phyloP scores from a whole-genome alignment of 345 rosid genomes.

The Isatis tinctoria region DNA sequence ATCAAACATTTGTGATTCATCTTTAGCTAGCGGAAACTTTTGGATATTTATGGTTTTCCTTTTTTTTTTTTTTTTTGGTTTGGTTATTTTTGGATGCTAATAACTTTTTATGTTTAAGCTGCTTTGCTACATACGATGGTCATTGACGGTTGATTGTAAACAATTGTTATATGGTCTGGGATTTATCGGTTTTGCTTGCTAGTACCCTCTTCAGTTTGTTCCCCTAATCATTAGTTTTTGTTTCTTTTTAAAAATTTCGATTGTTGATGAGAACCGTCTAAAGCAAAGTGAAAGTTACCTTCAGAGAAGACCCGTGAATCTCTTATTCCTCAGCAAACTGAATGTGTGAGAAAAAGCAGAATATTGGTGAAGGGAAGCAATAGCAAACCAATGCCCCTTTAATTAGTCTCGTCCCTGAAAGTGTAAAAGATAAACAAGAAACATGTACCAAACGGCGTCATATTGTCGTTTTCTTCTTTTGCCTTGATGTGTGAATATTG shows the following conservation, averaged over 20 bases:
- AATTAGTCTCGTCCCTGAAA: background rate
- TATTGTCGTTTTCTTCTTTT: background rate
- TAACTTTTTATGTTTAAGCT: slow-evolving; percentile 17
- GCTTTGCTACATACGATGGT: slow-evolving; percentile 11
- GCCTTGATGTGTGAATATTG: background rate
- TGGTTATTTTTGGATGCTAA: slow-evolving; percentile 23
- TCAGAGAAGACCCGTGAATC: background rate
- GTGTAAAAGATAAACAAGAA: background rate
- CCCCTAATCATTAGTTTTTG: background rate
- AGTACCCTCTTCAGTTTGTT: background rate
- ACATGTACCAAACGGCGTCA: background rate
- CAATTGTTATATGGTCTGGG: slow-evolving; percentile 16
- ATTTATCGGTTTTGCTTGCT: slow-evolving; percentile 12
- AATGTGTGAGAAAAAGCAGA: background rate
- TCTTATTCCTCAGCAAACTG: background rate
- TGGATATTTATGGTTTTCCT: slow-evolving; percentile 13
- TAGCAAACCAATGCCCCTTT: background rate
- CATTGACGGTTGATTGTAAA: slow-evolving; percentile 17
- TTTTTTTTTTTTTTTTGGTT: background rate
- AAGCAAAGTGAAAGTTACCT: background rate
- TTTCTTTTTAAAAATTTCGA: background rate
- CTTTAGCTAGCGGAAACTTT: slow-evolving; percentile 24
- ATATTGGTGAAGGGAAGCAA: background rate
- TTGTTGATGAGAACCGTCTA: background rate
- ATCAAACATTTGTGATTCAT: slow-evolving; percentile 31